Evolutionary conservation across 805 yeast species (phyloP).

Genomic region (Wickerhamomyces bovis): DNA sequence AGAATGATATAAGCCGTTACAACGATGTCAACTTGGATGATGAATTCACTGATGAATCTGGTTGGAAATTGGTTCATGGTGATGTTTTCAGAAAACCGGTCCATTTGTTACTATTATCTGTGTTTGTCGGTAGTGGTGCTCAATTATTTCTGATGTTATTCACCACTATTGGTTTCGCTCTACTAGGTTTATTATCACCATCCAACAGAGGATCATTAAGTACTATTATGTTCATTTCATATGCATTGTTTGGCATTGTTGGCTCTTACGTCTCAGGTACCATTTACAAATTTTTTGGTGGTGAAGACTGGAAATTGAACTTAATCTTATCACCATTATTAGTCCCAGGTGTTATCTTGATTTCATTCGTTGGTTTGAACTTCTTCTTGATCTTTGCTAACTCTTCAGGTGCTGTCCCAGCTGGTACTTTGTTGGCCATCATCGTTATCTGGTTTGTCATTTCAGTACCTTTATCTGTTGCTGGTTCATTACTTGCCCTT

Average conservation of each 20-base stretch:
- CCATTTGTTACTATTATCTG: constrained; percentile 63
- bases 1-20: constrained; percentile 79
- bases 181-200: constrained; percentile 86
- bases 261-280: constrained; percentile 88
- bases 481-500: constrained; percentile 77
- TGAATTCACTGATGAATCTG: constrained; percentile 86
- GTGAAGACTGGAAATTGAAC: constrained; percentile 85
- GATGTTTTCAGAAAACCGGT: constrained; percentile 88
- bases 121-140: constrained; percentile 81
- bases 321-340: constrained; percentile 75
- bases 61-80: constrained; percentile 96
- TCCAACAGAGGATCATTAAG: constrained; percentile 91
- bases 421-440: constrained; percentile 81
- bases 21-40: constrained; percentile 85
- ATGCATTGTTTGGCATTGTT: constrained; percentile 71
- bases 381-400: constrained; percentile 70
- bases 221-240: constrained; percentile 82
- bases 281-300: constrained; percentile 84
- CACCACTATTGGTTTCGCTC: constrained; percentile 72
- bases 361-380: constrained; percentile 62
- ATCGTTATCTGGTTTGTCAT: constrained; percentile 79
- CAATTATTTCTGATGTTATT: constrained; percentile 76
- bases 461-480: constrained; percentile 76
- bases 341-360: constrained; percentile 77
- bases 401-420: constrained; percentile 93